Percentiles rank a stretch among this genome's conserved stretches.
phyloP scores from a whole-genome alignment of 169 alveolate species.

The Plasmodium knowlesi region DNA sequence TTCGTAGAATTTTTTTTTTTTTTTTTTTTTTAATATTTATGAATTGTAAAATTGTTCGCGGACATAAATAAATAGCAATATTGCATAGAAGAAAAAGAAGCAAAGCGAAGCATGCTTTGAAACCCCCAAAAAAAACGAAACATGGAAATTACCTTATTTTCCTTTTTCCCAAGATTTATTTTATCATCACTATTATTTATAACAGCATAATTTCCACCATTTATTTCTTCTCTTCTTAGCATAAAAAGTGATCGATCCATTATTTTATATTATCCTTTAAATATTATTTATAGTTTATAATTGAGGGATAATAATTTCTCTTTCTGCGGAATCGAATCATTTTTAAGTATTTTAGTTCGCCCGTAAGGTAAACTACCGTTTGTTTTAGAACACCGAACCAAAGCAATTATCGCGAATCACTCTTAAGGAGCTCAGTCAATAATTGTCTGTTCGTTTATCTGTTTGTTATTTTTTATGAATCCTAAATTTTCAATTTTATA shows the following conservation, averaged over 20 bases:
- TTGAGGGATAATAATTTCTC: background rate
- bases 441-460: background rate
- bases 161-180: background rate
- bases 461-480: background rate
- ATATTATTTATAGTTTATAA: background rate
- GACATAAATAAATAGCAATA: background rate
- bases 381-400: background rate
- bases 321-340: background rate
- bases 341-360: background rate
- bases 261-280: background rate
- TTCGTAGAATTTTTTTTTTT: background rate
- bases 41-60: background rate
- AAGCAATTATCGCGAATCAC: background rate
- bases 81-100: background rate
- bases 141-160: background rate
- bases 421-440: background rate
- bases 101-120: background rate
- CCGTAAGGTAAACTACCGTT: background rate
- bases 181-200: background rate
- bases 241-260: background rate
- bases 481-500: background rate
- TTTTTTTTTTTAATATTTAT: background rate
- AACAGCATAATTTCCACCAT: background rate
- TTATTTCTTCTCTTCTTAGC: background rate
- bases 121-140: background rate